Base-by-base conservation (phyloP, 768 basidiomycete genomes). In the Leccinum rimulosum region DNA sequence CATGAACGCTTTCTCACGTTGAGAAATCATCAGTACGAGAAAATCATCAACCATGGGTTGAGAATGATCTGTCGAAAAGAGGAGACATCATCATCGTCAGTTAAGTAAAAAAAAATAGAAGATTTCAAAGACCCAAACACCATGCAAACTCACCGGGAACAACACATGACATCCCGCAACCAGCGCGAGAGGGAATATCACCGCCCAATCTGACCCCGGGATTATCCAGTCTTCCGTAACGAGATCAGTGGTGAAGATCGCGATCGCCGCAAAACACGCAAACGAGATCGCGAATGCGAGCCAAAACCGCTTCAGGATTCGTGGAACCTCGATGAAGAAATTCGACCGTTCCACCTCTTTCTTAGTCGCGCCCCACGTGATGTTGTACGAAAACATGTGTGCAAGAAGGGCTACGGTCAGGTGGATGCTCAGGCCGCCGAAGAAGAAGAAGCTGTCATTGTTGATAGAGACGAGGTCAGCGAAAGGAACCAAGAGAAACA, bases 311-410 rank as follows among this genome's bases (percentile, higher is more conserved):
- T 85, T 84, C 68, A 88, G 76, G 69, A 95, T 93, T 57, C 84
- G 83, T 1, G 94, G 94, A 12, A 94, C 85, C 70, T 96, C 93
- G 53, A 88, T 83, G 82, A 91, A 94, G 78, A 96, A 94, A 70
- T 95, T 95, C 25, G 89, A 91, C 35, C 84, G 81, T 70, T 94
- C 88, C 40, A 95, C 91, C 71, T 91, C 89, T 80, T 93, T 95
- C 67, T 84, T 80, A 6, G 85, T 86, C 14, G 84, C 79, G 2
- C 79, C 77, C 85, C 85, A 86, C 6, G 73, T 74, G 63, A 82
- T 81, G 71, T 86, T 81, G 70, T 84, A 86, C 28, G 82, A 82
- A 67, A 84, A 80, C 54, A 85, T 45, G 71, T 86, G 84, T 0
- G 82, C 79, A 25, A 82, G 75, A n/a, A 86, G 72, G 2, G 85